Conservation (phyloP, 306 rosid species). For the Vigna reflexopilosa region DNA sequence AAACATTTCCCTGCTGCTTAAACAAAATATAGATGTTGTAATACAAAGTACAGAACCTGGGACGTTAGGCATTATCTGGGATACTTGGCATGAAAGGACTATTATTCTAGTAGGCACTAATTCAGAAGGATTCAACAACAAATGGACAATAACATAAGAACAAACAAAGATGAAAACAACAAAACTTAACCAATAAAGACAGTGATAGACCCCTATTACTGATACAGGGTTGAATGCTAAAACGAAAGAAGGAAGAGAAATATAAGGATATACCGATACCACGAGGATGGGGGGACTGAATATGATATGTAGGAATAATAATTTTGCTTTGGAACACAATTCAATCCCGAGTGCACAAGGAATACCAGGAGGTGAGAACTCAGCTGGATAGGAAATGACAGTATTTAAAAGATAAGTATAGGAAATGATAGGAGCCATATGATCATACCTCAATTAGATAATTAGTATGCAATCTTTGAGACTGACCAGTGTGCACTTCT, state of each 20-base stretch:
- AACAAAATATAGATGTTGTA: constrained; percentile 4
- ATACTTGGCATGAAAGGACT: neutral
- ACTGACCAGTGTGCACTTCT: constrained; percentile 74
- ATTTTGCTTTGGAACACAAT: neutral
- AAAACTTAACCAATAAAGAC: neutral
- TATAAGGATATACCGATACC: neutral
- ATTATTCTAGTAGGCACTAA: neutral
- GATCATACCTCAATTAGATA: constrained; percentile 89
- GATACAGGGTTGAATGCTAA: neutral
- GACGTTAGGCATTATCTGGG: neutral
- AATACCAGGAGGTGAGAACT: neutral
- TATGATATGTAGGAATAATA: neutral
- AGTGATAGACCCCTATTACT: neutral
- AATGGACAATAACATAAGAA: constrained; percentile 3
- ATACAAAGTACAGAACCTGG: constrained; percentile 6
- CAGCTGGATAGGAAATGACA: neutral
- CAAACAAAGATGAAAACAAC: constrained; percentile 3
- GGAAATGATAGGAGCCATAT: constrained; percentile 16
- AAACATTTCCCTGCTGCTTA: neutral
- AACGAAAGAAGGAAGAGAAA: neutral
- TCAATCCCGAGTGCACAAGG: neutral
- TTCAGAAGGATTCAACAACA: neutral
- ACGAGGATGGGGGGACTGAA: neutral
- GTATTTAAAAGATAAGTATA: neutral
- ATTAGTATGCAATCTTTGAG: constrained; percentile 64